Evolutionary conservation across 139 green algal genomes (phyloP).

Genomic region (Chlamydomonas sphaeroides): DNA sequence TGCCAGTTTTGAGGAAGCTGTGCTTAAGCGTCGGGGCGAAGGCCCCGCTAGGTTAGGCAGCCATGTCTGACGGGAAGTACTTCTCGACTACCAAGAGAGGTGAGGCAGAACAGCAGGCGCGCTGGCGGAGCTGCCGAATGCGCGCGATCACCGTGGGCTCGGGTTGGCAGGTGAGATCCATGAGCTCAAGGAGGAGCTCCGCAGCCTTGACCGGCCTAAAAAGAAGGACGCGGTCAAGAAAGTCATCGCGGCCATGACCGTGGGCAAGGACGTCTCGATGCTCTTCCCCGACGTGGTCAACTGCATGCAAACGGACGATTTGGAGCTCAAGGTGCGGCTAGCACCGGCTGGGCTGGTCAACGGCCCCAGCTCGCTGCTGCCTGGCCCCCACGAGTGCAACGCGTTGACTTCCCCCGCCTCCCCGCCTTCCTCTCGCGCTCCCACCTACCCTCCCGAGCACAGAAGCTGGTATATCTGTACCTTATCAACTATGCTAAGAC

Average conservation of each 20-base stretch:
- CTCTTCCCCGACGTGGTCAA: slow-evolving; percentile 98
- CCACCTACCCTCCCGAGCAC: too few relatives aligned
- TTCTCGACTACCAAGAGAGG: slow-evolving; percentile 97
- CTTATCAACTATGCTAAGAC: slow-evolving; percentile 99
- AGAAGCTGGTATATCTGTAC: slow-evolving; percentile 99
- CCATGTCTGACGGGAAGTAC: slow-evolving; percentile 87
- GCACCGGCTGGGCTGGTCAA: too few relatives aligned
- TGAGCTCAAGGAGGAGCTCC: slow-evolving; percentile 96
- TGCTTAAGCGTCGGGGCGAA: too few relatives aligned
- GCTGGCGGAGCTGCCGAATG: neutral
- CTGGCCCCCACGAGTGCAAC: too few relatives aligned
- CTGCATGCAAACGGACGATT: slow-evolving; percentile 94
- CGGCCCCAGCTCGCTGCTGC: too few relatives aligned
- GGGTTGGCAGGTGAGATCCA: slow-evolving; percentile 88
- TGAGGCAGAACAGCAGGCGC: slow-evolving; percentile 17
- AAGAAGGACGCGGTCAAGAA: slow-evolving; percentile 99
- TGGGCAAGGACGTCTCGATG: slow-evolving; percentile 97
- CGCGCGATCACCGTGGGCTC: neutral
- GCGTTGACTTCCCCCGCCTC: too few relatives aligned
- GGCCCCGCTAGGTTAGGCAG: neutral
- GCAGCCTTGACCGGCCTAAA: slow-evolving; percentile 84
- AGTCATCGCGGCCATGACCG: slow-evolving; percentile 98
- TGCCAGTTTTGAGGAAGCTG: too few relatives aligned
- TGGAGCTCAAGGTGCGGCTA: slow-evolving; percentile 82
- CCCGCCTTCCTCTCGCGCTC: too few relatives aligned